Evolutionary conservation across 2,329 filamentous ascomycete species (phyloP).

Genomic region (Colletotrichum limetticola): DNA sequence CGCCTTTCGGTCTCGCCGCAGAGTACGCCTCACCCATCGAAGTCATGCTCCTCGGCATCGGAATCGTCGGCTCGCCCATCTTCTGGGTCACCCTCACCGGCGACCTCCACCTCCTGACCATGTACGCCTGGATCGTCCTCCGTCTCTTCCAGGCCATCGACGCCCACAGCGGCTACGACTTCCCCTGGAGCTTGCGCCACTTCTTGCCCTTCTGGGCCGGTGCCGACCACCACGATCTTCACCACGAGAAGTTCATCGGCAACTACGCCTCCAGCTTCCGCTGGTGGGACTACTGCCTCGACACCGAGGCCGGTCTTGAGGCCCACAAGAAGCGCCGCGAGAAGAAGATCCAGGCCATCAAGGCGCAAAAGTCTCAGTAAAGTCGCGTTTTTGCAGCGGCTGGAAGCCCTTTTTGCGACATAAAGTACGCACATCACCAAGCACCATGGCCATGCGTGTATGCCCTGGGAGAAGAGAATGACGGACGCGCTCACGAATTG

Average conservation of each 20-base stretch:
- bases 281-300: conserved; percentile 97
- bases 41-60: conserved; percentile 92
- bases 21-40: conserved; percentile 99
- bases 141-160: conserved; percentile 98
- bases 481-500: neutral
- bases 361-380: conserved; percentile 76
- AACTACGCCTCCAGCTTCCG: conserved; percentile 98
- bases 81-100: conserved; percentile 84
- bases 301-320: conserved; percentile 92
- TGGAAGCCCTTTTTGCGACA: neutral
- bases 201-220: conserved; percentile 98
- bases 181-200: conserved; percentile 96
- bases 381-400: conserved; percentile 14
- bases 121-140: conserved; percentile 95
- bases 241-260: conserved; percentile 98
- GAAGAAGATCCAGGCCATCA: conserved; percentile 74
- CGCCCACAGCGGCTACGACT: conserved; percentile 97
- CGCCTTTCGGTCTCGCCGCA: conserved; percentile 93
- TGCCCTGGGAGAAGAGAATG: neutral
- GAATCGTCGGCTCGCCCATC: conserved; percentile 84
- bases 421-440: neutral
- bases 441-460: neutral
- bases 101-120: conserved; percentile 93
- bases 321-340: conserved; percentile 86
- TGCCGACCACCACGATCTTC: conserved; percentile 94